Base-by-base conservation (phyloP, 2,329 filamentous ascomycete genomes). In the Colletotrichum aenigma region DNA sequence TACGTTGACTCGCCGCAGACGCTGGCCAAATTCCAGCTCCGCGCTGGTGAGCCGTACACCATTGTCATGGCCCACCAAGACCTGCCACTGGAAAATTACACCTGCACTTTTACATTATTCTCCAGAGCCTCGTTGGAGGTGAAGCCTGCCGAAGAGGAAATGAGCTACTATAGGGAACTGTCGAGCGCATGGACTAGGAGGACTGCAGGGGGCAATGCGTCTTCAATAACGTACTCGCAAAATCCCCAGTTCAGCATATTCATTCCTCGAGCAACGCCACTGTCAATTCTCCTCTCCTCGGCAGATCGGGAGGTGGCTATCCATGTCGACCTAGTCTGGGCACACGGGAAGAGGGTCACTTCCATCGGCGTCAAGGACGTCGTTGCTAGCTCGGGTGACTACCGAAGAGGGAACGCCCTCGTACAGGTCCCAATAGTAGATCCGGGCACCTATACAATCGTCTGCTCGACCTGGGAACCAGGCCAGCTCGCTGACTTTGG, bases 1-100 rank as follows among this genome's bases (percentile, higher is more conserved):
- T 98, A 95, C 77, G 95, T 98, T 38, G 96, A 98, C 84, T 97
- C 96, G 4, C 96, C 96, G 2, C 97, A 98, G 83, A 98, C 95
- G 1, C 91, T 99, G 9, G 91, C 97, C 60, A 93, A 94, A 74
- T 89, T 98, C 5, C 78, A 83, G 13, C 79, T 83, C 7, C 78
- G 79, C 36, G 85, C 87, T 6, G 83, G 82, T n/a, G 86, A 83
- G 61, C 80, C 81, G 6, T 90, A 90, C 78, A 91, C 89, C 1
- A 86, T 94, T 7, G 94, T 96, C 9, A 88, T 96, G 32, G 93
- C 95, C 18, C 94, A 97, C 79, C 93, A 97, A 80, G 93, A 94
- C 48, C 89, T 98, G 6, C 93, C 94, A 3, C 86, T 94, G 5
- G 89, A 91, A 2, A 89, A 87, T 26, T 96, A 98, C 82, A 92